These are phyloP conservation scores for Metarhizium robertsii DNA, from an alignment of 2,329 filamentous ascomycete species.

Conservation along the genomic window DNA sequence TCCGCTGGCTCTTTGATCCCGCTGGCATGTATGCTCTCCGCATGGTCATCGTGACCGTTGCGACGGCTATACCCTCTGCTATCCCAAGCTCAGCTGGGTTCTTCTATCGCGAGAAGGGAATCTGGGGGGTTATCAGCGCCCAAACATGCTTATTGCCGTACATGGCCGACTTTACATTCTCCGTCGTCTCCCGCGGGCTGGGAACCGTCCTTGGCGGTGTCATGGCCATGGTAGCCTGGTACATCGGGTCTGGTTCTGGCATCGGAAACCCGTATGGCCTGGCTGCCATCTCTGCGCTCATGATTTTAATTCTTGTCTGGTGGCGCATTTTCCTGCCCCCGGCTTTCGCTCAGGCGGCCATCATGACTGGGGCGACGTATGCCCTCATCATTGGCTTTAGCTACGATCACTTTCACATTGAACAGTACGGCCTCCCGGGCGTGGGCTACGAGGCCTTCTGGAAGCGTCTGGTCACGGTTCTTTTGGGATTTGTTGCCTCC, in stretches of 20 bases:
- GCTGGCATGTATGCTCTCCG: conserved; percentile 17
- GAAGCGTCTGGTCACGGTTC: conserved; percentile 31
- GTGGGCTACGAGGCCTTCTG: conserved; percentile 38
- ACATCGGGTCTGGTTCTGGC: conserved; percentile 38
- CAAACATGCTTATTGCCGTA: conserved; percentile 38
- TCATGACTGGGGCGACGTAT: conserved; percentile 27
- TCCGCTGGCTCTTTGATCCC: too few relatives aligned
- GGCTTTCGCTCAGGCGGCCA: conserved; percentile 16
- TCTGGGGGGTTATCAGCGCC: conserved; percentile 42
- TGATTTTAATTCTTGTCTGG: conserved; percentile 25
- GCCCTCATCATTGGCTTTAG: conserved; percentile 35
- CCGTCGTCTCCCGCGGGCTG: conserved; percentile 26
- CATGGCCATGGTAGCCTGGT: conserved; percentile 38
- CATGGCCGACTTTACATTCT: conserved; percentile 39
- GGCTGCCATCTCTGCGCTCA: conserved; percentile 31
- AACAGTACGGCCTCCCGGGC: conserved; percentile 34
- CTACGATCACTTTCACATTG: conserved; percentile 31
- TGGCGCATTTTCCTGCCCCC: conserved; percentile 22
- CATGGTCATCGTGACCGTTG: conserved; percentile 36
- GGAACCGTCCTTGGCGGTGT: conserved; percentile 38
- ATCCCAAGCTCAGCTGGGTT: conserved; percentile 35
- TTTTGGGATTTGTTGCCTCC: conserved; percentile 33
- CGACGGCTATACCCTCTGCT: conserved; percentile 29
- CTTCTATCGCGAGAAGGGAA: conserved; percentile 39
- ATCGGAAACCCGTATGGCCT: conserved; percentile 39